Evolutionary conservation across 352 stramenopile species (phyloP), one percentile per base, ranked within the genome.

Genomic region (Pythium dissimile): DNA sequence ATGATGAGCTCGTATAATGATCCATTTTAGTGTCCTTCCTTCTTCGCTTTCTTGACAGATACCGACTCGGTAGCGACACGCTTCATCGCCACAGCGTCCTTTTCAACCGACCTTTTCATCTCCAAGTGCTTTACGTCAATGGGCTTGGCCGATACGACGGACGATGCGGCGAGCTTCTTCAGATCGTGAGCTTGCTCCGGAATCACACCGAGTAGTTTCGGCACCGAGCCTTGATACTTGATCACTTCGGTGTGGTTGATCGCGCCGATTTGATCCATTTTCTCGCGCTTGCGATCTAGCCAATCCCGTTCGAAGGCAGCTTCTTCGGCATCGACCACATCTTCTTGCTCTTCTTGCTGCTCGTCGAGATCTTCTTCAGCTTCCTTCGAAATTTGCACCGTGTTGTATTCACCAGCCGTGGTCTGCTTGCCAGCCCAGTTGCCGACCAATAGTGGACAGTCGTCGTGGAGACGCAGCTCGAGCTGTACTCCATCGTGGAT

Each of bases 331-430:
- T 68, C 64, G 20, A 81, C 64, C 4, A 87, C 69, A 31, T 82
- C 84, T 32, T 81, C 71, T 67, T 67, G 82, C 32, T 92, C 82
- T 41, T 88, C 77, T 21, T 88, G 75, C 34, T 75, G 64, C 27
- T 92, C 82, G 26, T 89, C 72, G 7, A 90, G 50, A 5, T 92
- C 80, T 72, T 92, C 82, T 44, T 85, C 72, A 7, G 82, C 82
- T 44, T 92, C 82, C 58, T 92, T 92, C 7, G 80, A 90, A 50
- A 92, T 92, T 49, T 90, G 78, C 5, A 92, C 64, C 3, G 82
- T 92, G 43, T 88, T 89, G 62, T 92, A 92, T 67, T 89, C 82
- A 3, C 68, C 75, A 30, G 58, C 67, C 26, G 62, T 61, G 13
- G 78, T 78, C 18, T 61, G 76, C 34, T 77, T 77, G 13, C 72